These are phyloP conservation scores for Termitomyces heimii DNA, from an alignment of 768 basidiomycete species.

Conservation along the genomic window DNA sequence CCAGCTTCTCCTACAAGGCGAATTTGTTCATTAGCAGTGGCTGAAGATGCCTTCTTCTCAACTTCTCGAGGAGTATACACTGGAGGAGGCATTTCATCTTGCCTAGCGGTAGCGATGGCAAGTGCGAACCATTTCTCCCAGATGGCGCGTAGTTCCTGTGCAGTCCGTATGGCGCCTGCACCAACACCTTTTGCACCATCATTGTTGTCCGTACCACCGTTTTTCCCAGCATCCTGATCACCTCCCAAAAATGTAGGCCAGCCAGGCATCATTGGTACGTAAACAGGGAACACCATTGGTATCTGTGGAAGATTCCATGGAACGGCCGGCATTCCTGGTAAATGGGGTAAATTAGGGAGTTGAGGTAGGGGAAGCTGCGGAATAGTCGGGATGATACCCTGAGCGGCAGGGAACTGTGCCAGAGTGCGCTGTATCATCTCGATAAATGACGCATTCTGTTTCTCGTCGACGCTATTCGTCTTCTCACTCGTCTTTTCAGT, in stretches of 20 bases:
- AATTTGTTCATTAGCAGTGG: slow-evolving; percentile 8
- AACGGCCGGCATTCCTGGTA: slow-evolving; percentile 64
- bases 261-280: slow-evolving; percentile 59
- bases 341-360: slow-evolving; percentile 54
- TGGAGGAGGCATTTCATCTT: slow-evolving; percentile 59
- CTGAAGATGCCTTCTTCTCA: slow-evolving; percentile 10
- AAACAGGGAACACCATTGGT: slow-evolving; percentile 75
- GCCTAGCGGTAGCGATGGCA: slow-evolving; percentile 42
- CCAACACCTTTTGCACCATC: slow-evolving; percentile 32
- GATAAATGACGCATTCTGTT: slow-evolving; percentile 50
- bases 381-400: slow-evolving; percentile 38
- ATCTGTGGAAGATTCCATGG: slow-evolving; percentile 63
- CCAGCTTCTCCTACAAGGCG: slow-evolving; percentile 8
- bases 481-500: slow-evolving; percentile 20
- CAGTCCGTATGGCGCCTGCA: slow-evolving; percentile 37
- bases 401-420: slow-evolving; percentile 55
- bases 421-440: slow-evolving; percentile 75
- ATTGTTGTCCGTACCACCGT: slow-evolving; percentile 22
- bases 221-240: slow-evolving; percentile 26
- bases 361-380: slow-evolving; percentile 47
- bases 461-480: slow-evolving; percentile 29
- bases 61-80: slow-evolving; percentile 64
- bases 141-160: slow-evolving; percentile 60
- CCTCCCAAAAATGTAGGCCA: slow-evolving; percentile 64
- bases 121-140: slow-evolving; percentile 76